Base-by-base conservation (phyloP, 2,329 filamentous ascomycete species). In the Trichophyton mentagrophytes region DNA sequence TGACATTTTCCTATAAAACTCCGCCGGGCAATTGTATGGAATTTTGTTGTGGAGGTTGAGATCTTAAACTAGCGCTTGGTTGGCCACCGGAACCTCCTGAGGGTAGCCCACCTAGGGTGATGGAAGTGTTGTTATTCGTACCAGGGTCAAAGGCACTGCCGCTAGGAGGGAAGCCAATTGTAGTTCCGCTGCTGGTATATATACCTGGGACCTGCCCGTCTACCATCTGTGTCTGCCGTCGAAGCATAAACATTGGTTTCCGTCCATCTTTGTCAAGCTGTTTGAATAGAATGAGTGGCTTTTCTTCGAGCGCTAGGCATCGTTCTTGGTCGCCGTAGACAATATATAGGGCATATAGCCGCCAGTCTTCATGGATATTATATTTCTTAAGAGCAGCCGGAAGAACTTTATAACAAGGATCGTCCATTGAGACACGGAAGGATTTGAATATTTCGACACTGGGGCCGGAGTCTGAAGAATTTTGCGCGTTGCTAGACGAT, bases 171-270 rank as follows among this genome's bases (percentile, higher is more conserved):
- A 61, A 59, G 3, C 61, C 61, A 60, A 61, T 61, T 15, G 36
- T 44, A 11, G 36, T 57, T 15, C 36, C 40, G 5, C 63, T 62
- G 11, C 60, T 61, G 9, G 63, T 57, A 59, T 67, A 63, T 33
- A 67, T 66, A 60, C 65, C 68, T 36, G 66, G 66, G 8, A 60
- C 72, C 73, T 76, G 76, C 17, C 76, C 77, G 64, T 80, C 78
- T 38, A 74, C 69, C 3, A 78, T 74, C 60, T 81, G 80, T n/a
- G 82, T 81, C 66, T 85, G 80, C 66, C 82, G 82, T 60, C 93
- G 80, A 61, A 99, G 78, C 93, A 99, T 99, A 70, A 99, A 99
- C 93, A 97, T 97, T 22, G 93, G 93, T 72, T 97, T 99, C 76
- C 95, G 88, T 55, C 93, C 93, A 77, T 97, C 93, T 72, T 91